These are phyloP conservation scores for Sphagnum contortum DNA, from an alignment of 225 moss, liverwort and hornwort species.

Conservation along the genomic window DNA sequence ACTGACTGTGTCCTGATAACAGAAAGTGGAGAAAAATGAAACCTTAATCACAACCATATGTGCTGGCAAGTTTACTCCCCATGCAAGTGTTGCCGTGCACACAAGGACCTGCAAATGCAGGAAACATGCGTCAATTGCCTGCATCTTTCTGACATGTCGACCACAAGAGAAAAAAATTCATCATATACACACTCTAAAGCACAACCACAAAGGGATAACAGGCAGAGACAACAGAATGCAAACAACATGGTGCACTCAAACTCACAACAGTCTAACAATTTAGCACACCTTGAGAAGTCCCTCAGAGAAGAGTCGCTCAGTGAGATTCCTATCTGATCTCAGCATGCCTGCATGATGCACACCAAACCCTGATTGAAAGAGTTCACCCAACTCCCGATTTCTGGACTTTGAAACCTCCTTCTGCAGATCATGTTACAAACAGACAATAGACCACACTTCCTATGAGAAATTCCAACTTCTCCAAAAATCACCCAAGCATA, in stretches of 20 bases:
- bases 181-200: too few species aligned
- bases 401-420: conserved; percentile 89
- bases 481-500: too few species aligned
- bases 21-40: neutral
- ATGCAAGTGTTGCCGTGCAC: conserved; percentile 95
- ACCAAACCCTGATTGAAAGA: conserved; percentile 83
- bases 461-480: too few species aligned
- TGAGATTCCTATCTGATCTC: conserved; percentile 81
- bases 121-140: neutral
- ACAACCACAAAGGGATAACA: too few species aligned
- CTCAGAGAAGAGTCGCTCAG: conserved; percentile 81
- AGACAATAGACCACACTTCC: neutral
- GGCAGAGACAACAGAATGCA: too few species aligned
- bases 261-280: too few species aligned
- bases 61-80: conserved; percentile 99
- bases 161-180: neutral
- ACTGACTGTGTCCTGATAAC: too few species aligned
- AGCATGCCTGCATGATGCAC: conserved; percentile 99
- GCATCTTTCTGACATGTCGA: neutral
- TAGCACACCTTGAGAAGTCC: conserved; percentile 74
- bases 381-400: conserved; percentile 84
- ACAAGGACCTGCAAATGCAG: conserved; percentile 63
- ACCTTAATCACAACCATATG: conserved; percentile 99
- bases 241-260: too few species aligned
- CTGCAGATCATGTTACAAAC: conserved; percentile 19